A percentile compares a stretch with the other conserved stretches of the same genome.
Conservation (phyloP, 2,329 filamentous ascomycete genomes). For the Verticillium tricorpus region DNA sequence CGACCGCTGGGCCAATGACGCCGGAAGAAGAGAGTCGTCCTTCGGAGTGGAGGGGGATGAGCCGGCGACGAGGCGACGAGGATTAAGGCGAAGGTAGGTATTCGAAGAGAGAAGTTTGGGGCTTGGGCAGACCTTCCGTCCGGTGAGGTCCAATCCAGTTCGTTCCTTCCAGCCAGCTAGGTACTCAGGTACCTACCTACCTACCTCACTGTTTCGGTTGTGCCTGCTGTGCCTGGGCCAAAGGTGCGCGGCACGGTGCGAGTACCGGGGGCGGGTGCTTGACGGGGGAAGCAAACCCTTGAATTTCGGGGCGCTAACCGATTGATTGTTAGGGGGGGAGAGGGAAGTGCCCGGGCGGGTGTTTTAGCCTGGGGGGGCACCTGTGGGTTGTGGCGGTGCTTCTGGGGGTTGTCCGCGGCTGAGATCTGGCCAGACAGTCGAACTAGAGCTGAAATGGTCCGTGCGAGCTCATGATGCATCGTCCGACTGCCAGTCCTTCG, state of each 20-base stretch:
- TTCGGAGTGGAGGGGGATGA: conserved; percentile 11
- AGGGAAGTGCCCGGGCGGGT: conserved; percentile 7
- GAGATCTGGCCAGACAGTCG: not conserved
- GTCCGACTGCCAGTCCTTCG: not conserved
- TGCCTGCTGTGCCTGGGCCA: conserved; percentile 6
- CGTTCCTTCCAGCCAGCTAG: not conserved
- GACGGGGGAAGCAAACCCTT: conserved; percentile 14
- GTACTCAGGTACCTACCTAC: not conserved
- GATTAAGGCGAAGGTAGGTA: conserved; percentile 11
- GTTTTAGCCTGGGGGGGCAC: conserved; percentile 1
- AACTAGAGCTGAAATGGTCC: not conserved
- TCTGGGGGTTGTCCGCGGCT: conserved; percentile 2
- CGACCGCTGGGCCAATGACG: conserved; percentile 12
- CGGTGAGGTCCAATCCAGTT: not conserved
- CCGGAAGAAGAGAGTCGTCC: conserved; percentile 4
- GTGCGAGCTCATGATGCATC: not conserved
- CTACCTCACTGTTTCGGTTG: not conserved
- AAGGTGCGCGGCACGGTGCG: conserved; percentile 12
- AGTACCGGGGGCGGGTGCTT: conserved; percentile 3
- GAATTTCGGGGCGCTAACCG: conserved; percentile 10
- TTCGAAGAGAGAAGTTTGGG: conserved; percentile 11
- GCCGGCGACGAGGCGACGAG: conserved; percentile 9
- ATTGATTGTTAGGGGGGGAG: conserved; percentile 9
- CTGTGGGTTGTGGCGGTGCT: conserved; percentile 10
- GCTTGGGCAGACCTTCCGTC: conserved; percentile 3